These are phyloP conservation scores for Naumovozyma baii DNA, from an alignment of 805 yeast species.

Conservation along the genomic window DNA sequence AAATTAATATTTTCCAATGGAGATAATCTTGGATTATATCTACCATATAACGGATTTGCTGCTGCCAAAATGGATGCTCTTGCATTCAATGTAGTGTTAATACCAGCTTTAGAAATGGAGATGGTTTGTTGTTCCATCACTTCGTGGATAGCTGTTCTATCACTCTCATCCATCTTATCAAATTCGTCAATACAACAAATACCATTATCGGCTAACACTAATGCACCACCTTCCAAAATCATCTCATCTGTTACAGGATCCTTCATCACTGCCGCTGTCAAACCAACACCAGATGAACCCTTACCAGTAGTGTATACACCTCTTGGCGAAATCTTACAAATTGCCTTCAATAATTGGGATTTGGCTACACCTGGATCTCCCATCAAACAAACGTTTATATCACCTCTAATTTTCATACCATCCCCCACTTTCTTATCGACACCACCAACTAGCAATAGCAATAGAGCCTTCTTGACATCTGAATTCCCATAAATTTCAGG, in stretches of 20 bases:
- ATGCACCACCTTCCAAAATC: slow-evolving; percentile 97
- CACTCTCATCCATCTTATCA: slow-evolving; percentile 96
- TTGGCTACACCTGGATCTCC: slow-evolving; percentile 99
- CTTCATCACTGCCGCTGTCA: slow-evolving; percentile 97
- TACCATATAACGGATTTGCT: slow-evolving; percentile 94
- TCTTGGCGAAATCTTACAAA: slow-evolving; percentile 87
- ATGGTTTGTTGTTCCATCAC: slow-evolving; percentile 99
- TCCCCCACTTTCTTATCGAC: slow-evolving; percentile 91
- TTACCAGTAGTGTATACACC: slow-evolving; percentile 97
- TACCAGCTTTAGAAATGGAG: slow-evolving; percentile 95
- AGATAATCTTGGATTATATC: slow-evolving; percentile 81
- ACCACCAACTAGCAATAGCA: slow-evolving; percentile 84
- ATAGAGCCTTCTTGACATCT: slow-evolving; percentile 85
- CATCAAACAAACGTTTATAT: slow-evolving; percentile 89
- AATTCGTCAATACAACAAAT: slow-evolving; percentile 98
- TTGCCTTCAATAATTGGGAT: slow-evolving; percentile 86
- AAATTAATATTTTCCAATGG: slow-evolving; percentile 92
- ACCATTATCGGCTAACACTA: slow-evolving; percentile 94
- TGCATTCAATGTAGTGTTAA: slow-evolving; percentile 90
- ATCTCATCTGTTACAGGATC: slow-evolving; percentile 99
- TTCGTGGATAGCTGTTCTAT: slow-evolving; percentile 96
- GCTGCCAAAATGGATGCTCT: slow-evolving; percentile 94
- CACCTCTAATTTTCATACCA: slow-evolving; percentile 96
- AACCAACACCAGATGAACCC: slow-evolving; percentile 97
- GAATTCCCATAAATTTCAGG: slow-evolving; percentile 94